Evolutionary conservation across 306 rosid genomes (phyloP), one percentile per base, ranked within the genome.

Genomic region (Cicer arietinum): DNA sequence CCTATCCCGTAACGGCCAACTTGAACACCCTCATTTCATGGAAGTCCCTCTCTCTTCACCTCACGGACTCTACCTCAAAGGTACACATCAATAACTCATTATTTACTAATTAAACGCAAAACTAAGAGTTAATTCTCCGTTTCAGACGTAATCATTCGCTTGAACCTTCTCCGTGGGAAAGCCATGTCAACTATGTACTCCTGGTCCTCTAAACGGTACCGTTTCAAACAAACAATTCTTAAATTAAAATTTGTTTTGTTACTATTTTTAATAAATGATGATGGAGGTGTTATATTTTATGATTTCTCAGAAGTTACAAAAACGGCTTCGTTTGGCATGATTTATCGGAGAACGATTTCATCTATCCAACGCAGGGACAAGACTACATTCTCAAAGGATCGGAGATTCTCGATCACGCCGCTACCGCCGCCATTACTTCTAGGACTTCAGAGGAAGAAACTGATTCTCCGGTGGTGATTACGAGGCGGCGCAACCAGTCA

Each of bases 281-380:
- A 5, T 80, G 53, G 0, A 11, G 45, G 7, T 13, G 25, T 8
- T 25, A 30, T 4, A 30, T 60, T 43, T 7, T 43, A 43, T 43
- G 44, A 35, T 35, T 4, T 60, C 0, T 13, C 81, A 94, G 97
- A 89, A 83, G 93, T 83, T 94, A 94, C 83, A 92, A 85, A 68
- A 90, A 81, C 63, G 99, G 97, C 20, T 94, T 94, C 70, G 99
- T 94, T 3, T 94, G 99, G 99, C 96, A 94, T 9, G 99, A 94
- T 71, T 87, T 94, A 65, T 81, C 91, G 22, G 99, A 90, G 87
- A 84, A 89, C 72, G 99, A 94, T 78, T 92, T 90, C 87, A 92
- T 94, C 53, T 85, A 85, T 63, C 99, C 97, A 7, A 89, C 91
- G 60, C 96, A 92, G 40, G 99, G 96, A 17, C 88, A 88, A 37